These are phyloP conservation scores for Camelina neglecta DNA, from an alignment of 345 rosid genomes.

Conservation along the genomic window DNA sequence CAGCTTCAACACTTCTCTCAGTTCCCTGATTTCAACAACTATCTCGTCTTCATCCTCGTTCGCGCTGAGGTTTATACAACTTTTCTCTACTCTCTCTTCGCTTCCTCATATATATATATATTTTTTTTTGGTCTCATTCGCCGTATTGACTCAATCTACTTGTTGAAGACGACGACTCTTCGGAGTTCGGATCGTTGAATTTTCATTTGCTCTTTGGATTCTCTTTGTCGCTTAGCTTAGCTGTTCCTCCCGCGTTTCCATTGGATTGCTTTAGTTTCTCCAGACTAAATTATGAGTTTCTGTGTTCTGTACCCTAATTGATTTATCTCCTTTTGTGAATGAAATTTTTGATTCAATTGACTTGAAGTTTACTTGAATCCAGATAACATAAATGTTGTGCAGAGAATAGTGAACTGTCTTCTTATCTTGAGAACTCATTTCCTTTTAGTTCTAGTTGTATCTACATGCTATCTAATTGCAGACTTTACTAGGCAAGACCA, in stretches of 20 bases:
- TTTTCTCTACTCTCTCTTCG: conserved; percentile 16
- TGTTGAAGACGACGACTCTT: background rate
- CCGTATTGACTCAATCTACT: conserved; percentile 41
- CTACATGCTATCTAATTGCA: background rate
- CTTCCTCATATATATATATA: background rate
- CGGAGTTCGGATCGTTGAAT: conserved; percentile 27
- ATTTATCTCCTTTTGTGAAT: conserved; percentile 6
- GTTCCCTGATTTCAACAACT: conserved; percentile 96
- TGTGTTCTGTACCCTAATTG: conserved; percentile 12
- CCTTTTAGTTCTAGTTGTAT: background rate
- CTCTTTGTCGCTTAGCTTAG: conserved; percentile 20
- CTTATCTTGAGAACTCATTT: background rate
- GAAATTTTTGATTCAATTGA: conserved; percentile 14
- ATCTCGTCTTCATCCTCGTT: conserved; percentile 89
- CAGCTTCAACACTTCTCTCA: conserved; percentile 92
- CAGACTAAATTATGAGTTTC: conserved; percentile 11
- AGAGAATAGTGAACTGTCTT: background rate
- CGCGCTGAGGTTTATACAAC: conserved; percentile 66
- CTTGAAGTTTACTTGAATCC: conserved; percentile 27
- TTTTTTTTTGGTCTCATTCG: background rate
- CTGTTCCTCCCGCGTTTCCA: conserved; percentile 9
- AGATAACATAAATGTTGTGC: background rate
- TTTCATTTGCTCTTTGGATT: conserved; percentile 1
- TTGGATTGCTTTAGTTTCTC: conserved; percentile 23
- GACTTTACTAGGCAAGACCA: background rate